Percentiles rank a stretch among this genome's conserved stretches.
These are phyloP conservation scores for Dryadomyces quercivorus DNA, from an alignment of 2,329 filamentous ascomycete genomes.

Conservation along the genomic window DNA sequence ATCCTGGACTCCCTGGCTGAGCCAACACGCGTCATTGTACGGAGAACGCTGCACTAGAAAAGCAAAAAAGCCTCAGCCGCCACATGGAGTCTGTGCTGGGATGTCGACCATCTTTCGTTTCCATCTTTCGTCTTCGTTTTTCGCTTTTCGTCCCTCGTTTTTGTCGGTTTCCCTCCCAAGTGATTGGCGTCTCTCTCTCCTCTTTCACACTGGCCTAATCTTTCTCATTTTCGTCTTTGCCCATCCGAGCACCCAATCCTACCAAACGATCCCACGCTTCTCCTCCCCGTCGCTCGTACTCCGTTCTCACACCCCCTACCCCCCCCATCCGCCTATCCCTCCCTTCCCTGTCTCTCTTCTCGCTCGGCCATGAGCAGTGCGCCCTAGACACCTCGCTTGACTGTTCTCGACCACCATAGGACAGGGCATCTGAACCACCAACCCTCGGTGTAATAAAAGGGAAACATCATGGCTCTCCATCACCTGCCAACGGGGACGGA, in stretches of 20 bases:
- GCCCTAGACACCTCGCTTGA: neutral
- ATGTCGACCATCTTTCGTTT: neutral
- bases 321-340: neutral
- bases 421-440: too few species aligned
- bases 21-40: neutral
- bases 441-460: neutral
- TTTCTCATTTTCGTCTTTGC: neutral
- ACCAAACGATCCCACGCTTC: neutral
- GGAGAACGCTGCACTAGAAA: neutral
- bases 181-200: neutral
- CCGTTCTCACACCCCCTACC: neutral
- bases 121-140: neutral
- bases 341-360: neutral
- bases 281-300: too few species aligned
- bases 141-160: neutral
- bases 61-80: neutral
- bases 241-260: slow-evolving; percentile 1
- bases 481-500: slow-evolving; percentile 3
- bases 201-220: neutral
- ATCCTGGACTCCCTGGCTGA: neutral
- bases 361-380: neutral
- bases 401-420: neutral
- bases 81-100: too few species aligned
- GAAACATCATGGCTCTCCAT: slow-evolving; percentile 10
- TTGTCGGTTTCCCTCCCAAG: too few species aligned